Base-by-base conservation (phyloP, 140 eudicot species). In the Stevia rebaudiana region DNA sequence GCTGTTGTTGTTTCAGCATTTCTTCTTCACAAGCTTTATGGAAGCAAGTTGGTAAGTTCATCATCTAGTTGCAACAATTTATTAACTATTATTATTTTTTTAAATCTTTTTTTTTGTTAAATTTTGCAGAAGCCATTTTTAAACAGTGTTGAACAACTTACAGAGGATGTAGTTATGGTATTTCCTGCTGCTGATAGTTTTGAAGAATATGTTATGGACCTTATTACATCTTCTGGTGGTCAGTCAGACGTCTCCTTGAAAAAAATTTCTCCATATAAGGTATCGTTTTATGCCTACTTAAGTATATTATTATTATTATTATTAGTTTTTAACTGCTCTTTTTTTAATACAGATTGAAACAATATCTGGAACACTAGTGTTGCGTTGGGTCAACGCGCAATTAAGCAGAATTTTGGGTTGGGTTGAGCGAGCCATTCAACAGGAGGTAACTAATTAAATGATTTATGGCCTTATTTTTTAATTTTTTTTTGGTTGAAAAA, bases 121-220 rank as follows among this genome's bases (percentile, higher is more conserved):
- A 68, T 69, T 69, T 15, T 74, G 61, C 84, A 92, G 98, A 92
- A 83, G 75, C 98, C 98, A 8, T 92, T 88, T 71, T 81, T 88
- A 24, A 87, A 81, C 56, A 67, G 86, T 41, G 96, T 80, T 48
- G 96, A 92, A 67, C 98, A 92, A 76, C 88, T 92, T 30, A 92
- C 98, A 1, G 98, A 92, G 72, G 98, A 92, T 81, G 96, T 81
- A 44, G 90, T 85, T 55, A 69, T 92, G 70, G 96, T 92, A 65
- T 84, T 92, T 68, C 96, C 96, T 6, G 98, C 96, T 73, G 98
- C 98, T 68, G 89, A 92, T 88, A 75, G 87, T 72, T 81, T 92
- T 70, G 98, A 92, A 77, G 87, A 83, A 66, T 79, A 76, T 74
- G 78, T 78, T 58, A 70, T 88, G 72, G 81, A 82, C 69, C 80